Base-by-base conservation (phyloP, 164 flowering plant genomes). In the Euptelea pleiosperma region DNA sequence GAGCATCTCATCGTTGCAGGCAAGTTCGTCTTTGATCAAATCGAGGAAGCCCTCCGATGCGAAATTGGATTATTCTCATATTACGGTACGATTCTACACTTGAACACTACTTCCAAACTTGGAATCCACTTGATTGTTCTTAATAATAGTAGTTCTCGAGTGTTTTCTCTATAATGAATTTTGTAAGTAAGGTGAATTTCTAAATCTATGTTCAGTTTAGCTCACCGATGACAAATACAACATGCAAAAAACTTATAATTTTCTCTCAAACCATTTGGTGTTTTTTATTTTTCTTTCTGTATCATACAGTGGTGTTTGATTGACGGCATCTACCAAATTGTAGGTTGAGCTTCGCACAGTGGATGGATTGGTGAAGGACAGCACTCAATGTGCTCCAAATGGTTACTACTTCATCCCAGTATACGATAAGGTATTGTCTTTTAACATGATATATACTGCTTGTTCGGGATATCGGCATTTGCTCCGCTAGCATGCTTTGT, bases 341-440 rank as follows among this genome's bases (percentile, higher is more conserved):
- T 57, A 93, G 96, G 91, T 91, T 72, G 99, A 94, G 70, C 93
- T 94, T 65, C 93, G 74, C 4, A 94, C 95, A 0, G 63, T 85
- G 39, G 99, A 94, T 74, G 99, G 95, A 31, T 72, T 91, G 77
- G 90, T 94, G 14, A 94, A 94, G 70, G 99, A 91, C 28, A 78
- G 90, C 55, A 91, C 99, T 35, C 99, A 91, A 43, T 91, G 97
- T 78, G 96, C 97, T 77, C 97, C 99, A 12, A 94, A 91, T 82
- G 99, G 99, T 54, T 94, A 94, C 71, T 91, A 94, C 73, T 94
- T 94, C 67, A 87, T 94, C 59, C 99, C 99, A 8, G 99, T 91
- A 8, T 94, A 91, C 60, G 99, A 94, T 70, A 94, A 87, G 99
- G 97, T 94, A 71, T 4, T 52, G 2, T 39, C 14, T 19, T 48